Evolutionary conservation across 306 rosid genomes (phyloP).

Genomic region (Quercus suber): DNA sequence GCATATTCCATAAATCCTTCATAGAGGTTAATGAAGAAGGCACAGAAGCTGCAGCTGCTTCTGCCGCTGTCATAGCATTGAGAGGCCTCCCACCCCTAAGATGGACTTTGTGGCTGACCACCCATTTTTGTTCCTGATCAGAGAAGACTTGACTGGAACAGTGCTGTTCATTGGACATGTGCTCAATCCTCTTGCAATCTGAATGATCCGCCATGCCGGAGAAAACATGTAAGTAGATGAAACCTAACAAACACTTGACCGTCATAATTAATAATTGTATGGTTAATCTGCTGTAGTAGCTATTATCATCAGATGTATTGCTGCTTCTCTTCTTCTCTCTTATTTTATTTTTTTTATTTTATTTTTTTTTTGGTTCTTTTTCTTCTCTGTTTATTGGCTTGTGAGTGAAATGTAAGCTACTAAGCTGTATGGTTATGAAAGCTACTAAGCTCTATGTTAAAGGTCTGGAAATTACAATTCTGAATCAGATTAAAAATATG

Average conservation of each 20-base stretch:
- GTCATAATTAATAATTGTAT: background rate
- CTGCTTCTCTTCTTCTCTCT: too few relatives aligned
- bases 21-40: slow-evolving; percentile 89
- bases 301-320: background rate
- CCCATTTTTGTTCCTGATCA: slow-evolving; percentile 65
- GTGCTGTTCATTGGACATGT: slow-evolving; percentile 72
- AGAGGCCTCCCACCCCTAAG: background rate
- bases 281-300: background rate
- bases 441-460: too few relatives aligned
- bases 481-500: too few relatives aligned
- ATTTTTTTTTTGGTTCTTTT: too few relatives aligned
- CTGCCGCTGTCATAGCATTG: slow-evolving; percentile 16
- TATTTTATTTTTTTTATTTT: fast-evolving
- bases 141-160: slow-evolving; percentile 67
- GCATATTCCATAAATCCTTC: slow-evolving; percentile 59
- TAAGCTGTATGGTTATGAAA: too few relatives aligned
- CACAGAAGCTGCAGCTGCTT: slow-evolving; percentile 78
- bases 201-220: background rate
- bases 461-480: too few relatives aligned
- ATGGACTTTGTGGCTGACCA: slow-evolving; percentile 79
- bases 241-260: background rate
- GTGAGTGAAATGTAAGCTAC: too few relatives aligned
- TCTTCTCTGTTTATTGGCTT: too few relatives aligned
- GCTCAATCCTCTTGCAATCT: slow-evolving; percentile 54
- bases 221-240: background rate